Evolutionary conservation across 768 basidiomycete genomes (phyloP), one percentile per base, ranked within the genome.

Genomic region (Trametes elegans): DNA sequence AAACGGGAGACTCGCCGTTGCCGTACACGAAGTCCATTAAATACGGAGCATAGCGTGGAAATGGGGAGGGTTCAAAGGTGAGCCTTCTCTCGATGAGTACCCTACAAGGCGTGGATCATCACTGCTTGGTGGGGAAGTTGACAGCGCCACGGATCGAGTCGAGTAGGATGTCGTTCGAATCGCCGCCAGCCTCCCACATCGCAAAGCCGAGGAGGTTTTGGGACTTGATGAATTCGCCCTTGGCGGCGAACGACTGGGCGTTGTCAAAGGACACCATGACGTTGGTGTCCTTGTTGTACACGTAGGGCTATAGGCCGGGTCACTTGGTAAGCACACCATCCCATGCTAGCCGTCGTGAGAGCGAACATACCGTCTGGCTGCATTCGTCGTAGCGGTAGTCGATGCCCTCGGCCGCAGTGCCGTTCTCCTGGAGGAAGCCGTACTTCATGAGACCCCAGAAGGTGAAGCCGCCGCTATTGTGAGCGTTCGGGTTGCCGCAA

Each of bases 101-200:
- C n/a, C n/a, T n/a, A n/a, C n/a, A n/a, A n/a, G n/a, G n/a, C n/a
- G 29, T n/a, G 19, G 27, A 32, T 21, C 48, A 35, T 51, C 36
- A 38, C 27, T 36, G 13, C 49, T 49, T 49, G 16, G 48, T 28
- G 7, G 38, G 23, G 28, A 61, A 62, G 19, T 62, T 66, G 7
- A 55, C 55, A 3, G 39, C 67, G 18, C 31, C 9, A 39, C 65
- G 66, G 58, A 88, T 85, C 5, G 87, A 73, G 66, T 87, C 74
- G 3, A 89, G 71, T 39, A 90, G 72, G 18, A 79, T 74, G 62
- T 88, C 75, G n/a, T 82, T 59, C 45, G 70, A 76, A 64, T 88
- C 88, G 4, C 84, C 84, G 27, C 79, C 84, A 41, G 84, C 78
- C 64, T 89, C 84, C 87, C 87, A 89, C 69, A 85, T 79, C 1